Evolutionary conservation across 2,329 filamentous ascomycete genomes (phyloP), one percentile per base, ranked within the genome.

Genomic region (Fusarium papillatum): DNA sequence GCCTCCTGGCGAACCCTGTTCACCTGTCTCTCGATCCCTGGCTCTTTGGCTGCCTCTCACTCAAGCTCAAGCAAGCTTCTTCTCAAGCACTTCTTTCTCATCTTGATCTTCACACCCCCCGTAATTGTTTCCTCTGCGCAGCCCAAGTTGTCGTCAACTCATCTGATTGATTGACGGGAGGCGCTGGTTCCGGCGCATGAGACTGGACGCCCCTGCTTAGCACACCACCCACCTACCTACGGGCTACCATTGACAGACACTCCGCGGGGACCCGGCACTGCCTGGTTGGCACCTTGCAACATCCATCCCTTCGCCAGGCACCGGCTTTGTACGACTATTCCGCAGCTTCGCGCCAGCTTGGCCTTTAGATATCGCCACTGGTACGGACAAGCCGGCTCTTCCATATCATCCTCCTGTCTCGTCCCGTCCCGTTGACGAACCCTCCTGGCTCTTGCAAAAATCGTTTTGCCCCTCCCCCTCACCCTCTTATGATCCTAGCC

Each of bases 391-490:
- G 46, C 65, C 41, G 29, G 26, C 39, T 53, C 29, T 53, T 46
- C 59, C 50, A 50, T 36, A 57, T 43, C 46, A 55, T 66, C 67
- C 57, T 38, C 36, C 53, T 55, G 34, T n/a, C 59, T 61, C 36
- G 31, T 31, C 55, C n/a, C 59, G 36, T 29, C 36, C 38, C 26
- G 38, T 43, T 57, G 53, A 41, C 55, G 34, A 31, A 31, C 48
- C 24, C 24, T 65, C 31, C 31, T 65, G 63, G 48, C 48, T 43
- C 36, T 31, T 34, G 64, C 50, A 60, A 48, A 41, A 26, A 22
- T 62, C 29, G 16, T 39, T 43, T 63, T 76, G 63, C 75, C 75
- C 75, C 75, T 77, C 75, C 75, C 75, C 75, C 48, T 65, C 61
- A 55, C 69, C 72, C 65, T 65, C 41, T 61, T 64, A 75, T 46